Base-by-base conservation (phyloP, 768 basidiomycete genomes). In the Pleurotus sapidus region DNA sequence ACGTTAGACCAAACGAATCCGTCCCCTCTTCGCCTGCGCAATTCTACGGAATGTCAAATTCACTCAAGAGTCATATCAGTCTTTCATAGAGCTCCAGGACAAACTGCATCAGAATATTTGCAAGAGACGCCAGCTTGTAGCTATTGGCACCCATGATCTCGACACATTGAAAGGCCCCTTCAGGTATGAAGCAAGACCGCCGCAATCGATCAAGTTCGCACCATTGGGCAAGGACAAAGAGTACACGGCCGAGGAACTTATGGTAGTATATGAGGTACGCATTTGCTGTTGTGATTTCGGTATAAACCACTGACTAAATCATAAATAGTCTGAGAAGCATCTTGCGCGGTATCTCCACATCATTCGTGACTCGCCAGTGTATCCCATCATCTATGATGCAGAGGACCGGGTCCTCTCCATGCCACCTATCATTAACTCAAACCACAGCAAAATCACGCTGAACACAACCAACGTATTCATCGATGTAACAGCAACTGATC, bases 31-130 rank as follows among this genome's bases (percentile, higher is more conserved):
- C 65, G 94, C 93, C 4, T 89, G 89, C 56, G 95, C 95, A 8
- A 77, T 98, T 57, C 80, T 99, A 47, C 91, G 97, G 61, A 90
- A 95, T 65, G 74, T 98, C 66, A 86, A 84, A 63, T 95, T 99
- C 76, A 93, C 91, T 25, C 85, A 85, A 43, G 80, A 82, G 51
- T 94, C 92, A 39, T 98, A 98, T 68, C 91, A 89, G 23, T 95
- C 93, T 60, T 98, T 99, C 83, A 96, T 99, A 64, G 97, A 98
- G 68, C 77, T 99, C n/a, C 97, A 99, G 74, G 97, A 99, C 69
- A 99, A 98, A 72, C 80, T 99, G 49, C 97, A 99, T 69, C 91
- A 95, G 67, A 99, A 99, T 71, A 83, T 99, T 34, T 95, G 93
- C 66, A 80, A 97, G 57, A 79, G 89, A 61, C 79, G 97, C 57